phyloP scores from a whole-genome alignment of 2,329 filamentous ascomycete species.

The Monascus ruber region DNA sequence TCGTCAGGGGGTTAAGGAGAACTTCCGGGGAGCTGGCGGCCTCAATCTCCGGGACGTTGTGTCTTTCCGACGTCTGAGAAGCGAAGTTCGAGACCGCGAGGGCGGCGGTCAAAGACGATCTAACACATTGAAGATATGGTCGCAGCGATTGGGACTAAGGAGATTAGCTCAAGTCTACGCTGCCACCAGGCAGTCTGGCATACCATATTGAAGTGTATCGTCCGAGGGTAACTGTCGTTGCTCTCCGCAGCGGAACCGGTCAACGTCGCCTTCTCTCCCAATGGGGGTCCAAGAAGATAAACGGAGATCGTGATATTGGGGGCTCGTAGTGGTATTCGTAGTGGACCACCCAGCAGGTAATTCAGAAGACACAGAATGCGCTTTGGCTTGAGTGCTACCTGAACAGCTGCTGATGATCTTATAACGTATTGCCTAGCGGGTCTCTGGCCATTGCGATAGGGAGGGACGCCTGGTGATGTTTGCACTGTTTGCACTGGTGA shows the following conservation, averaged over 20 bases:
- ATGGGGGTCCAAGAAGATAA: no score
- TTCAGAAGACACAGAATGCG: conserved; percentile 4
- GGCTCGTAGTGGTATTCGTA: neutral
- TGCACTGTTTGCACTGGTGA: conserved; percentile 20
- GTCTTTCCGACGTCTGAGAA: conserved; percentile 88
- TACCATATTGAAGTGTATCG: conserved; percentile 6
- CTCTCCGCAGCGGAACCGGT: neutral
- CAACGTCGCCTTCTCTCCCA: neutral
- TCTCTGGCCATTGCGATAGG: no score
- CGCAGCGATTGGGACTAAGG: conserved; percentile 84
- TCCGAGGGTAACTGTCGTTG: neutral
- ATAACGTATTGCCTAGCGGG: no score
- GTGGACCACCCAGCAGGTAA: neutral
- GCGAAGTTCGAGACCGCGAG: conserved; percentile 94
- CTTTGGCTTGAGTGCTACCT: neutral
- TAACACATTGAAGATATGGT: conserved; percentile 91
- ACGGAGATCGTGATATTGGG: no score
- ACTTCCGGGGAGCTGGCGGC: conserved; percentile 87
- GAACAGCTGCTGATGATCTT: no score
- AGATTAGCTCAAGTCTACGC: conserved; percentile 3
- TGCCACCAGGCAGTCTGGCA: neutral
- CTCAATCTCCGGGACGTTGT: conserved; percentile 97
- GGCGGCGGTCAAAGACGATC: conserved; percentile 84
- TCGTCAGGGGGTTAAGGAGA: conserved; percentile 76
- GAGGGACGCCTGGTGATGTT: conserved; percentile 9